A percentile compares a stretch with the other conserved stretches of the same genome.
phyloP scores from a whole-genome alignment of 1,284 basidiomycete genomes.

The Anthracocystis walkeri region DNA sequence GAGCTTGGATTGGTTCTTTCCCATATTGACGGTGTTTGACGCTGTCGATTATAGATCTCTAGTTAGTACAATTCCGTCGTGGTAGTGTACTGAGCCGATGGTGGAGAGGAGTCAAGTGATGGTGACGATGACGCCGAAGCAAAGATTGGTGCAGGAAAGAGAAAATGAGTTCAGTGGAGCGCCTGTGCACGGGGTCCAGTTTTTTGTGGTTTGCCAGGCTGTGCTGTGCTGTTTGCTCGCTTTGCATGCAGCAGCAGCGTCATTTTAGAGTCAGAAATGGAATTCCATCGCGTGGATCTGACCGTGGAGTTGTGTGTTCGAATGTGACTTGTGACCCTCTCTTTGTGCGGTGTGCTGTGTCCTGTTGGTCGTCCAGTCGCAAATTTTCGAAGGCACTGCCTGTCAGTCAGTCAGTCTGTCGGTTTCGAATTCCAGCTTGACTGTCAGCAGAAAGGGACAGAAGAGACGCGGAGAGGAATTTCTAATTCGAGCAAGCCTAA shows the following conservation, averaged over 20 bases:
- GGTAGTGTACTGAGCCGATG: slow-evolving; percentile 4
- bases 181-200: slow-evolving; percentile 26
- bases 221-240: slow-evolving; percentile 4
- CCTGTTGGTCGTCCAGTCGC: too few species aligned
- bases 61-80: background rate
- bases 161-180: background rate
- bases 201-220: slow-evolving; percentile 4
- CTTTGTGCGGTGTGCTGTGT: too few species aligned
- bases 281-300: too few species aligned
- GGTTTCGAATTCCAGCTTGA: too few species aligned
- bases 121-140: background rate
- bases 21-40: slow-evolving; percentile 72
- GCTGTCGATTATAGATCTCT: background rate
- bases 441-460: too few species aligned
- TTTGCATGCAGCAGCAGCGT: slow-evolving; percentile 9
- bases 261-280: slow-evolving; percentile 9
- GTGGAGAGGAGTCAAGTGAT: slow-evolving; percentile 4
- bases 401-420: too few species aligned
- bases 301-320: too few species aligned
- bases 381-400: too few species aligned
- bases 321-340: too few species aligned
- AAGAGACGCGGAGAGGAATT: background rate
- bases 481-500: slow-evolving; percentile 7
- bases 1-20: slow-evolving; percentile 96
- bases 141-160: background rate